phyloP scores from a whole-genome alignment of 2,329 filamentous ascomycete species.

The Colletotrichum trifolii region DNA sequence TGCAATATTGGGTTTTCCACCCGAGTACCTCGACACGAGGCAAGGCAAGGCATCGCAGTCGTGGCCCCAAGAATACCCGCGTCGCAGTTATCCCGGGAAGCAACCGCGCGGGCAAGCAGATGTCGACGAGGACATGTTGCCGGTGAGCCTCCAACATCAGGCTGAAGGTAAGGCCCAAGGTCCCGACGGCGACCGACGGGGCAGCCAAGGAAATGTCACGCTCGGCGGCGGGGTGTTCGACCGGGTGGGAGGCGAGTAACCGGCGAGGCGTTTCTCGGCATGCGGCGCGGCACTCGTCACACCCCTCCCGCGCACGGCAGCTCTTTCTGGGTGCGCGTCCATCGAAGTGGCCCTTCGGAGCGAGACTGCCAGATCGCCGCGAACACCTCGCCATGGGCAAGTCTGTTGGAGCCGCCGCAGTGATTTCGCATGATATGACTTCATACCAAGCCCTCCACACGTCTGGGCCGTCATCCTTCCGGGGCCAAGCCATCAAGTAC shows the following conservation, averaged over 20 bases:
- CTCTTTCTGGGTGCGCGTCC: not conserved
- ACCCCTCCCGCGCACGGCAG: not conserved
- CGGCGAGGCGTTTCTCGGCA: conserved; percentile 10
- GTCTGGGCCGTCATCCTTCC: conserved; percentile 6
- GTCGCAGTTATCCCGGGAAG: not conserved
- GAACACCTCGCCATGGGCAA: not conserved
- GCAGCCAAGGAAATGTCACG: conserved; percentile 24
- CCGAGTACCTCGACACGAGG: too few relatives aligned
- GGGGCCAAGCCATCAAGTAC: not conserved
- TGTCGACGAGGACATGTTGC: not conserved
- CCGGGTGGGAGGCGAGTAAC: not conserved
- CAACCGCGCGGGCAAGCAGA: conserved; percentile 14
- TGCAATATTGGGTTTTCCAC: too few relatives aligned
- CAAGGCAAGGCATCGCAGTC: too few relatives aligned
- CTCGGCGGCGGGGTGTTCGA: conserved; percentile 25
- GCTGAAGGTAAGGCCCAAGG: conserved; percentile 5
- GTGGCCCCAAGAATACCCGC: not conserved
- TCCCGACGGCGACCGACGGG: conserved; percentile 22
- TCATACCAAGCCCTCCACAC: conserved; percentile 31
- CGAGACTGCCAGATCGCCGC: not conserved
- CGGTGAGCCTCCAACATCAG: conserved; percentile 22
- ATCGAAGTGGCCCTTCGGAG: too few relatives aligned
- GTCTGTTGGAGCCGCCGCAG: too few relatives aligned
- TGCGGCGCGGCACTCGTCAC: conserved; percentile 34
- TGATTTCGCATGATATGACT: conserved; percentile 22